Evolutionary conservation across 2,329 filamentous ascomycete genomes (phyloP), one percentile per base, ranked within the genome.

Genomic region (Aspergillus amoenus): DNA sequence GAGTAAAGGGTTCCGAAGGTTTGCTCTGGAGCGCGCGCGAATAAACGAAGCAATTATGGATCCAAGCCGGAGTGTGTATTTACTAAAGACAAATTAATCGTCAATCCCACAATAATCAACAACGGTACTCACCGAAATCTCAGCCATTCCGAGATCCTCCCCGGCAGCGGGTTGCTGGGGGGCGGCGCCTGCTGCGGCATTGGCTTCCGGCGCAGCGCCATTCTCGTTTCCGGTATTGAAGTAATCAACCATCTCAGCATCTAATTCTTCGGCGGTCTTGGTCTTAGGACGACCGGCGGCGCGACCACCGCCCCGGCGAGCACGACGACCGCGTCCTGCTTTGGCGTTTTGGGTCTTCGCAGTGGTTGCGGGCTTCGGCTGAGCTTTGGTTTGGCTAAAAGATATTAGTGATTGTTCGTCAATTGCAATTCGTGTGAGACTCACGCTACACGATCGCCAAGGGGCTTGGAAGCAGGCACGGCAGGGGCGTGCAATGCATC

Each of bases 241-340:
- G 80, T 99, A 99, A 76, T 97, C 94, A 18, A 86, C 88, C 94
- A 99, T 99, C 76, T 99, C 94, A 4, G 91, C 92, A 74, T 99
- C 94, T 24, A 99, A 86, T 79, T 99, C 93, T 73, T 96, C 93
- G 1, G 89, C 87, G 0, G 92, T 96, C 89, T 97, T 97, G 80
- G 82, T 78, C 77, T 86, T 95, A 81, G 69, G 87, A 78, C 65
- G 88, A 82, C 68, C 88, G 63, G 82, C 80, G 65, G 27, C 27
- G 27, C 87, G 86, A 52, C 76, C 80, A 61, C 80, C 80, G 56
- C 82, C 80, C 58, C 78, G 79, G 44, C 76, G 79, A 37, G 34
- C 12, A 61, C 55, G 30, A 27, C 78, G 80, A n/a, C 43, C 34
- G 24, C 51, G 50, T 50, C 50, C 50, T 24, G 44, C 44, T 17